Conservation (phyloP, 2,329 filamentous ascomycete genomes). For the Diaporthe helianthi region DNA sequence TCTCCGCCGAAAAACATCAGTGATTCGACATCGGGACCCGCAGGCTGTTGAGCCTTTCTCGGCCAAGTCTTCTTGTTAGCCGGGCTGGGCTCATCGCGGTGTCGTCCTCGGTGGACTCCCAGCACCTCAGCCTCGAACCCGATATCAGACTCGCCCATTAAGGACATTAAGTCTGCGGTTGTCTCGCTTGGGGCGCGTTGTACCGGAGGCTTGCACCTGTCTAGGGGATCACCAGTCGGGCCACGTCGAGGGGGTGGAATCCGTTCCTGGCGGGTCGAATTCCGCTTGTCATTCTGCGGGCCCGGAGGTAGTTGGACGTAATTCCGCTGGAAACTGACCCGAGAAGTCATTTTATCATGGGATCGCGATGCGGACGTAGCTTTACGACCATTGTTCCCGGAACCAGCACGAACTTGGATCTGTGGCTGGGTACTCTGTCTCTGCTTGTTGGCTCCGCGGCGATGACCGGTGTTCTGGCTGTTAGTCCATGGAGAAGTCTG, state of each 20-base stretch:
- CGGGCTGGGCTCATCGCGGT: not conserved
- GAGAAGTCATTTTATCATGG: not conserved
- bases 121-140: slow-evolving; percentile 22
- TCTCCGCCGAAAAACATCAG: not conserved
- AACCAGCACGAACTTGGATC: not conserved
- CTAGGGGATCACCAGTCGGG: too few relatives aligned
- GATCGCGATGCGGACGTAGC: too few relatives aligned
- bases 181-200: not conserved
- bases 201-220: fast-evolving
- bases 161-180: not conserved
- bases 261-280: not conserved
- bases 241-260: too few relatives aligned
- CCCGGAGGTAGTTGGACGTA: not conserved
- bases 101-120: not conserved
- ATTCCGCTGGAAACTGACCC: not conserved
- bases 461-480: not conserved
- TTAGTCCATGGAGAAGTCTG: not conserved
- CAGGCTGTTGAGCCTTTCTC: too few relatives aligned
- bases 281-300: not conserved
- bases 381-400: not conserved
- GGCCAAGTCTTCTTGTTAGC: not conserved
- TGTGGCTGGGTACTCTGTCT: too few relatives aligned
- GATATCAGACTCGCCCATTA: slow-evolving; percentile 10
- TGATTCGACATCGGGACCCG: not conserved
- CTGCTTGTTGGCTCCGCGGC: not conserved